phyloP scores from a whole-genome alignment of 2,329 filamentous ascomycete genomes.

The Madurella mycetomatis region DNA sequence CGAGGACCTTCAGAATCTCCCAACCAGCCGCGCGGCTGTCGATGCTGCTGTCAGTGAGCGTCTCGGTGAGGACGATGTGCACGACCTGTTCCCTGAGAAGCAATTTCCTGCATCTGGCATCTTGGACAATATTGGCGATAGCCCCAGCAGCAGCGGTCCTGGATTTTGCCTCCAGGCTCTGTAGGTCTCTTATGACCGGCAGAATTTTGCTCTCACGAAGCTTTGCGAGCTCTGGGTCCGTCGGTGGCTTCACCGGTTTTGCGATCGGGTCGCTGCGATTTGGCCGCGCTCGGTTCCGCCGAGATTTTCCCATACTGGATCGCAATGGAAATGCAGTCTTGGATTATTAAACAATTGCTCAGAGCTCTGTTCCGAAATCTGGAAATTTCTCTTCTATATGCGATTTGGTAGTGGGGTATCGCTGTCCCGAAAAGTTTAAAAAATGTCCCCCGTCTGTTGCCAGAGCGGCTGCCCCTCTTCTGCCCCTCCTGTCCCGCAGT shows the following conservation, averaged over 20 bases:
- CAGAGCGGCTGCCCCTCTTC: conserved; percentile 5
- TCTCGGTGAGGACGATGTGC: conserved; percentile 58
- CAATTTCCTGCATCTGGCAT: conserved; percentile 58
- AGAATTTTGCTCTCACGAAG: conserved; percentile 60
- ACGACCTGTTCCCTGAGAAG: conserved; percentile 64
- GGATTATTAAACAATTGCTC: no score
- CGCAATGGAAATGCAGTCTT: background rate
- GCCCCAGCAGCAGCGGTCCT: conserved; percentile 56
- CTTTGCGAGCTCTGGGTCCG: conserved; percentile 59
- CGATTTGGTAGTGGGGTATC: background rate
- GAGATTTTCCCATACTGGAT: conserved; percentile 54
- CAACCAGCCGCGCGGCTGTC: conserved; percentile 64
- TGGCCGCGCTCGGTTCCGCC: conserved; percentile 47
- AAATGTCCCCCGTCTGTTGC: background rate
- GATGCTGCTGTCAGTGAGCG: conserved; percentile 57
- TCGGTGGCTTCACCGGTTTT: conserved; percentile 56
- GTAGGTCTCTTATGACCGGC: conserved; percentile 57
- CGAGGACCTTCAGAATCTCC: conserved; percentile 59
- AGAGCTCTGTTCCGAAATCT: no score
- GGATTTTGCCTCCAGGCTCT: conserved; percentile 55
- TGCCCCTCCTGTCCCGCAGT: conserved; percentile 4
- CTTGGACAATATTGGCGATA: conserved; percentile 58
- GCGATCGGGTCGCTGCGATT: conserved; percentile 52
- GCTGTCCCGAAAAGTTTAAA: no score
- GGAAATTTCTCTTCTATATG: no score